Conservation (phyloP, 352 stramenopile species). For the Phytophthora multivora region DNA sequence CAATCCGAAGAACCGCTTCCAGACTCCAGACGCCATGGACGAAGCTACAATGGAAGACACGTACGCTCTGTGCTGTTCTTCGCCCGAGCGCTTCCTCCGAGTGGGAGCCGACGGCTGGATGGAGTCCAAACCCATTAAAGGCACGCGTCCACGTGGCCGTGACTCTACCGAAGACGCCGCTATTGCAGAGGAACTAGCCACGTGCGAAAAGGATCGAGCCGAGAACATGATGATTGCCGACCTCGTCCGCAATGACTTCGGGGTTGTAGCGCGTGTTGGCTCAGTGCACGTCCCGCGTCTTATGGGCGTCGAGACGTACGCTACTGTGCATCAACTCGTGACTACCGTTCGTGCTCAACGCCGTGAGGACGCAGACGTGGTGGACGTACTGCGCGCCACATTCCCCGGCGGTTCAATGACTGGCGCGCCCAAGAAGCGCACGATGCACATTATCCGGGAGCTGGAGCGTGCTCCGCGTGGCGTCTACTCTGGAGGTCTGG, state of each 20-base stretch:
- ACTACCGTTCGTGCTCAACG: slow-evolving; percentile 92
- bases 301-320: slow-evolving; percentile 96
- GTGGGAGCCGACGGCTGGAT: slow-evolving; percentile 76
- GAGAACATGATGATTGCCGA: slow-evolving; percentile 99
- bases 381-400: slow-evolving; percentile 93
- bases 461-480: slow-evolving; percentile 91
- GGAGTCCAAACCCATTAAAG: slow-evolving; percentile 98
- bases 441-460: slow-evolving; percentile 95
- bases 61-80: slow-evolving; percentile 95
- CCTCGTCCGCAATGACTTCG: slow-evolving; percentile 96
- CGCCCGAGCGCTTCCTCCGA: slow-evolving; percentile 95
- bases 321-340: slow-evolving; percentile 98
- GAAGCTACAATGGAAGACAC: slow-evolving; percentile 38
- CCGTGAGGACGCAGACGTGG: slow-evolving; percentile 49
- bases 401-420: slow-evolving; percentile 99
- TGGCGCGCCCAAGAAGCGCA: slow-evolving; percentile 96
- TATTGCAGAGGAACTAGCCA: slow-evolving; percentile 76
- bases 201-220: slow-evolving; percentile 93
- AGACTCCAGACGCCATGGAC: background rate
- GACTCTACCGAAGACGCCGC: slow-evolving; percentile 50
- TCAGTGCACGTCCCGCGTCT: slow-evolving; percentile 93
- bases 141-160: slow-evolving; percentile 79
- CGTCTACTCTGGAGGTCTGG: slow-evolving; percentile 96
- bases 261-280: slow-evolving; percentile 91
- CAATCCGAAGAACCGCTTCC: slow-evolving; percentile 54